Base-by-base conservation (phyloP, 208 protist species). In the Wallacemonas sp. region DNA sequence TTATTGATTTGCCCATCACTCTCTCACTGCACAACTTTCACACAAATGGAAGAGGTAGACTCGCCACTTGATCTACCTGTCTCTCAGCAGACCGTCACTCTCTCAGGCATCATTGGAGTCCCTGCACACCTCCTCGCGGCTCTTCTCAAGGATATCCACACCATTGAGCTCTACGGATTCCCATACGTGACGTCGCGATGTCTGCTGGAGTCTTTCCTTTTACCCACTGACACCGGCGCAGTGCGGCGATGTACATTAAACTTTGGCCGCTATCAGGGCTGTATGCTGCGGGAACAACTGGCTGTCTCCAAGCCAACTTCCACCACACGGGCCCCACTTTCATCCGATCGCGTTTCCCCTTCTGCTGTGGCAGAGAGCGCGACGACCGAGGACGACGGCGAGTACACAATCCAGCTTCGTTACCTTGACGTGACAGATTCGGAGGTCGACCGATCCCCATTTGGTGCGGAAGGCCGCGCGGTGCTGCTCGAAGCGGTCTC, bases 201-300 rank as follows among this genome's bases (percentile, higher is more conserved):
- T 30, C 55, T 85, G 11, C 39, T 84, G 28, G 84, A 91, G 51
- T 86, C 59, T 1, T 0, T 53, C n/a, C n/a, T 51, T 1, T 44
- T 38, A 1, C 49, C 70, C 2, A 58, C 68, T 12, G 55, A 67
- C 2, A 54, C 70, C 0, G 75, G 62, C 8, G 45, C 58, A 11
- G 59, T 80, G 30, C 77, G 84, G 0, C 72, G 77, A 41, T 68
- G 82, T 22, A 77, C 68, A 31, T 69, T 84, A 24, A 19, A 21
- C 1, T 33, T 81, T 24, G 60, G 65, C 1, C 58, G 17, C 1
- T 79, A 68, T 49, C 34, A 68, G n/a, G 75, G 60, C 11, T 61
- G 63, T 21, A 62, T 91, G 19, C 59, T 86, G 0, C 78, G 75
- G 15, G 84, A 91, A 44, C 66, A 72, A 53, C 56, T 80, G 24